Conservation (phyloP, 2,329 filamentous ascomycete genomes). For the Neonectria punicea region DNA sequence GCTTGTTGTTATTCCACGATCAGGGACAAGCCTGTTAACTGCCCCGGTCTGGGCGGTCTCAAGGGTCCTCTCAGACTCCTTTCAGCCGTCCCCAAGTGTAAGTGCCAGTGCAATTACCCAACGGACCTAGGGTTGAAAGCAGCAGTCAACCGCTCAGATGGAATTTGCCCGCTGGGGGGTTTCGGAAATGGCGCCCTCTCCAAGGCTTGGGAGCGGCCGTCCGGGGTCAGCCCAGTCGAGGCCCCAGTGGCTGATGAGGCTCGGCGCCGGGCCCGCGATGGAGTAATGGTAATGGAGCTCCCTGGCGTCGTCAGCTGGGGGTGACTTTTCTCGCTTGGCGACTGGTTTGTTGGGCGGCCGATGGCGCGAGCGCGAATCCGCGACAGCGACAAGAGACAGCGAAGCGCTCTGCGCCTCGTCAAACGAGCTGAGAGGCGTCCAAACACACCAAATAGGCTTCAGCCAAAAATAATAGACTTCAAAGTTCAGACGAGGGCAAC, state of each 20-base stretch:
- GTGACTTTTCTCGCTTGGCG: conserved; percentile 7
- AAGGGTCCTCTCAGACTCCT: too few relatives aligned
- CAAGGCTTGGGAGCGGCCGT: background rate
- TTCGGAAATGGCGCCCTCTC: conserved; percentile 14
- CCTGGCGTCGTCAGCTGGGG: conserved; percentile 24
- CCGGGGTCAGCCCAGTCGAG: conserved; percentile 19
- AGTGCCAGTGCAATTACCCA: background rate
- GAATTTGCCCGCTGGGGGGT: conserved; percentile 1
- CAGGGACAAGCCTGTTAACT: background rate
- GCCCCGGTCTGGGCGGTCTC: too few relatives aligned
- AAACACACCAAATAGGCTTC: background rate
- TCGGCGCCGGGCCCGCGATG: conserved; percentile 16
- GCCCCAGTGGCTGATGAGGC: conserved; percentile 24
- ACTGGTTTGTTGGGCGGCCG: conserved; percentile 15
- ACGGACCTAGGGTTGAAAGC: conserved; percentile 12
- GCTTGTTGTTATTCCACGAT: background rate
- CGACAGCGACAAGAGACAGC: conserved; percentile 6
- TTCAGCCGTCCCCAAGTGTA: too few relatives aligned
- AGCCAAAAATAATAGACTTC: background rate
- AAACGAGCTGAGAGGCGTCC: conserved; percentile 15
- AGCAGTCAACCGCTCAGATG: conserved; percentile 8
- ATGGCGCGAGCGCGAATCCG: conserved; percentile 15
- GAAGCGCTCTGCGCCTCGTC: conserved; percentile 20
- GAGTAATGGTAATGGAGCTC: conserved; percentile 4
- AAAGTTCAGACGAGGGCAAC: background rate